Evolutionary conservation across 169 alveolate genomes (phyloP).

Genomic region (Plasmodium chabaudi): DNA sequence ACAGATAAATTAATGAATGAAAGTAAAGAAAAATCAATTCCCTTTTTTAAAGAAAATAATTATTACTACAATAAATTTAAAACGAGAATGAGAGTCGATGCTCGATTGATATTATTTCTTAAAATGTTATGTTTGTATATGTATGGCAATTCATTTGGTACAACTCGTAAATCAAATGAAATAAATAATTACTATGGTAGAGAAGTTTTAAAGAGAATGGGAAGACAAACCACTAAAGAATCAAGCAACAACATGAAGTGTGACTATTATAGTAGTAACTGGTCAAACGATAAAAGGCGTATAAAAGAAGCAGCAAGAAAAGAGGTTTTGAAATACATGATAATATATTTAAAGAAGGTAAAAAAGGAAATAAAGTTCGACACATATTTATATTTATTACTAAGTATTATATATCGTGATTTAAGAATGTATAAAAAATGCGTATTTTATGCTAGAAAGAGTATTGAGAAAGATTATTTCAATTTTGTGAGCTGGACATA

Average conservation of each 20-base stretch:
- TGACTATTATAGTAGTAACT: not conserved
- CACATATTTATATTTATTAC: conserved; percentile 51
- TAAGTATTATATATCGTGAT: conserved; percentile 32
- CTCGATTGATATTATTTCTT: conserved; percentile 12
- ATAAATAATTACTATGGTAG: not conserved
- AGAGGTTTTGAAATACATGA: conserved; percentile 45
- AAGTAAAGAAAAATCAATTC: too few species aligned
- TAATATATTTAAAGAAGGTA: conserved; percentile 7
- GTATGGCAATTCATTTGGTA: conserved; percentile 14
- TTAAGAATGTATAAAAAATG: conserved; percentile 38
- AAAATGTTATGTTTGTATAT: conserved; percentile 46
- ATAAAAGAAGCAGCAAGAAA: conserved; percentile 11
- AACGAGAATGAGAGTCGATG: conserved; percentile 1
- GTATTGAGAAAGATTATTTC: conserved; percentile 51
- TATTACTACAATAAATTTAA: too few species aligned
- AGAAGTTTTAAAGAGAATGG: too few species aligned
- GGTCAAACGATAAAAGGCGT: not conserved
- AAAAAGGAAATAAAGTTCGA: conserved; percentile 15
- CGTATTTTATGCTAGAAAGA: conserved; percentile 22
- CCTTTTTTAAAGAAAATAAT: too few species aligned
- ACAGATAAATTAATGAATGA: too few species aligned
- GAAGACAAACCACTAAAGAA: too few species aligned
- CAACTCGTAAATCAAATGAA: not conserved
- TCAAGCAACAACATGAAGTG: not conserved
- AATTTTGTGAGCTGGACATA: conserved; percentile 38